phyloP scores from a whole-genome alignment of 441 rosid species.

The Flueggea neowawraea region DNA sequence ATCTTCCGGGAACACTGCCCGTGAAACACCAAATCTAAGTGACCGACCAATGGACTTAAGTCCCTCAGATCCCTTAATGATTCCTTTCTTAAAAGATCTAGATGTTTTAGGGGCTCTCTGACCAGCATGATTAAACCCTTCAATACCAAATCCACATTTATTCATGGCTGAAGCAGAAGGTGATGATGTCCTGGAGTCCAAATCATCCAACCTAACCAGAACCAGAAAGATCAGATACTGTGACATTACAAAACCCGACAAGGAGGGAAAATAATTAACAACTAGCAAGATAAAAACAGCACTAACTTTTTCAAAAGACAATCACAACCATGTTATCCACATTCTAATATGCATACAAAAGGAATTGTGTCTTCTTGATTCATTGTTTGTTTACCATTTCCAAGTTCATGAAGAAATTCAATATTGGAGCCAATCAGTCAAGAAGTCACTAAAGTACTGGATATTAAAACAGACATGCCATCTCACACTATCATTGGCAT shows the following conservation, averaged over 20 bases:
- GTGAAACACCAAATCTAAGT: slow-evolving; percentile 83
- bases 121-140: slow-evolving; percentile 50
- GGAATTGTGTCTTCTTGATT: not conserved
- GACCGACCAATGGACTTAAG: slow-evolving; percentile 93
- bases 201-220: slow-evolving; percentile 80
- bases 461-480: too few relatives aligned
- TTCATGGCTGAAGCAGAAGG: slow-evolving; percentile 54
- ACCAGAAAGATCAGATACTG: slow-evolving; percentile 8
- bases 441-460: too few relatives aligned
- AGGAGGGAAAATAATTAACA: not conserved
- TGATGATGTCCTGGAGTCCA: slow-evolving; percentile 80
- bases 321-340: slow-evolving; percentile 2
- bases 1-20: slow-evolving; percentile 96
- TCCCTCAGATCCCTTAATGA: slow-evolving; percentile 90
- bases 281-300: not conserved
- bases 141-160: slow-evolving; percentile 67
- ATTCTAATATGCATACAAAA: slow-evolving; percentile 1
- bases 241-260: slow-evolving; percentile 1
- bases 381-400: too few relatives aligned
- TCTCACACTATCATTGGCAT: too few relatives aligned
- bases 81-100: slow-evolving; percentile 75
- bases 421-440: too few relatives aligned
- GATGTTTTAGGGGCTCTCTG: slow-evolving; percentile 47
- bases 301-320: not conserved
- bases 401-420: too few relatives aligned